These are phyloP conservation scores for Xylaria palmicola DNA, from an alignment of 495 filamentous ascomycete species.

Conservation along the genomic window DNA sequence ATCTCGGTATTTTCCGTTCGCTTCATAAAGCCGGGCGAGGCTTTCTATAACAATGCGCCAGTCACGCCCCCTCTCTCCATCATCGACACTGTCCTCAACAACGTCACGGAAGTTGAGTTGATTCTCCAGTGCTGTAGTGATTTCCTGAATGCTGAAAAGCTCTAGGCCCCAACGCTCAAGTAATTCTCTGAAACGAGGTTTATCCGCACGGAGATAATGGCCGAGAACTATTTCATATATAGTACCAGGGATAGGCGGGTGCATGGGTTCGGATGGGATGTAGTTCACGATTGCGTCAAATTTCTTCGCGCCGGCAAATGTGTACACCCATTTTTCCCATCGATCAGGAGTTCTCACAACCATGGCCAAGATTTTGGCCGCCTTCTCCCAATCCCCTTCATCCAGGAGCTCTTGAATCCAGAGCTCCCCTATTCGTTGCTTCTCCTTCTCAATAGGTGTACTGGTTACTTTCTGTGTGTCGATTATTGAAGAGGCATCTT, in stretches of 20 bases:
- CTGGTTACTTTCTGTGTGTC: constrained; percentile 45
- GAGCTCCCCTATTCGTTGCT: constrained; percentile 84
- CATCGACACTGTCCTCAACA: constrained; percentile 65
- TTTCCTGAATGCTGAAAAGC: constrained; percentile 69
- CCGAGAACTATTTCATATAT: constrained; percentile 84
- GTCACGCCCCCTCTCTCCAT: constrained; percentile 64
- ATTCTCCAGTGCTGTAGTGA: constrained; percentile 70
- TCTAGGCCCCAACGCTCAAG: constrained; percentile 82
- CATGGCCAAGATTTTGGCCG: constrained; percentile 74
- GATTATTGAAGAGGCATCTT: constrained; percentile 67
- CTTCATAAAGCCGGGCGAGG: constrained; percentile 79
- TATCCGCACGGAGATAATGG: constrained; percentile 76
- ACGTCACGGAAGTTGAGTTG: constrained; percentile 69
- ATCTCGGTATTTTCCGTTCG: constrained; percentile 73
- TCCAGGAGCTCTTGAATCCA: constrained; percentile 86
- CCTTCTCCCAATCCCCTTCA: constrained; percentile 68
- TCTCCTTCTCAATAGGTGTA: constrained; percentile 80
- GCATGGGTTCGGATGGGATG: constrained; percentile 71
- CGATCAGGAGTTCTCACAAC: constrained; percentile 73
- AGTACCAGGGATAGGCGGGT: constrained; percentile 74
- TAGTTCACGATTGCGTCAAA: constrained; percentile 85
- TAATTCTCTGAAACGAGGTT: constrained; percentile 68
- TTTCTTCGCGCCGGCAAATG: constrained; percentile 78
- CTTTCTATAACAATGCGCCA: constrained; percentile 83
- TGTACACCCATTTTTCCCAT: constrained; percentile 95